Conservation (phyloP, 371 early-diverging fungal species). For the Mortierella sp. region DNA sequence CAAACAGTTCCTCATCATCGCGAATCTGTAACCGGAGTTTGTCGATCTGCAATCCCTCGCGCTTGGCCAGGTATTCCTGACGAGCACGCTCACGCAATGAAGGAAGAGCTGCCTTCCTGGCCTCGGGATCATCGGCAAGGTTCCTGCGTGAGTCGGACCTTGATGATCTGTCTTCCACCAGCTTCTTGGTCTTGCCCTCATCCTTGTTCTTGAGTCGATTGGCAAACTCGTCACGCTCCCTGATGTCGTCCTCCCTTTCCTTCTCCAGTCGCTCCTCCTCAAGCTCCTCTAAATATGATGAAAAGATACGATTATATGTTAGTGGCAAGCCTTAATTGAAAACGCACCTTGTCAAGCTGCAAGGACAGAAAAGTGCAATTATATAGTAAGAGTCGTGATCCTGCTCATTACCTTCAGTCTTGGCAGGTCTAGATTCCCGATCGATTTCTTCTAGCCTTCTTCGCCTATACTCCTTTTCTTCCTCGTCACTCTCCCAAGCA, state of each 20-base stretch:
- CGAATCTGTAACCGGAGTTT: slow-evolving; percentile 82
- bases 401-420: slow-evolving; percentile 48
- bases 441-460: slow-evolving; percentile 61
- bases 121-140: slow-evolving; percentile 87
- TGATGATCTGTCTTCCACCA: slow-evolving; percentile 86
- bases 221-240: slow-evolving; percentile 94
- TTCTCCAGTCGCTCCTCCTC: slow-evolving; percentile 58
- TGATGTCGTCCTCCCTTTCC: slow-evolving; percentile 74
- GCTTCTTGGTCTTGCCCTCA: slow-evolving; percentile 83
- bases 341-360: background rate
- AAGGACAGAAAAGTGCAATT: background rate
- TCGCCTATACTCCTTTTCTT: slow-evolving; percentile 68
- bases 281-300: slow-evolving; percentile 27
- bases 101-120: slow-evolving; percentile 72
- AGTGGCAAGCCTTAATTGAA: background rate
- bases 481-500: slow-evolving; percentile 71
- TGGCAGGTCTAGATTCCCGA: slow-evolving; percentile 53
- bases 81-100: slow-evolving; percentile 88
- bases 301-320: background rate
- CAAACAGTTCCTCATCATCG: slow-evolving; percentile 92
- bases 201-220: slow-evolving; percentile 88
- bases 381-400: background rate
- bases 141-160: slow-evolving; percentile 80
- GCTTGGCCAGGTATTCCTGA: slow-evolving; percentile 90
- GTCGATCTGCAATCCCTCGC: slow-evolving; percentile 87